Evolutionary conservation across 2,329 filamentous ascomycete genomes (phyloP).

Genomic region (Botryotinia convoluta): DNA sequence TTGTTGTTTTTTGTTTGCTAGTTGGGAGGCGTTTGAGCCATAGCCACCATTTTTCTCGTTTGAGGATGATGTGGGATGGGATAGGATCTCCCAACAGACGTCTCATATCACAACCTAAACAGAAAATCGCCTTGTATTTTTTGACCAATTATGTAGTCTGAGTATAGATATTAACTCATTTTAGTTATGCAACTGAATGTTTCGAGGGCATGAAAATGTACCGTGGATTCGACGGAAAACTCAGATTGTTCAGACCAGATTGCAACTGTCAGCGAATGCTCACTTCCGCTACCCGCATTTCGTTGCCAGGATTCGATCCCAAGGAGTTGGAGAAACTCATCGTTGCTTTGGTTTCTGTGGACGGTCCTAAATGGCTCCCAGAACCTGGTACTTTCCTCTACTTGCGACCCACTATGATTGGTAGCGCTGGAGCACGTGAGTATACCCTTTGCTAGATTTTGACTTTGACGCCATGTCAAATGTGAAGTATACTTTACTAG

Average conservation of each 20-base stretch:
- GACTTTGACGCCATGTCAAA: not conserved
- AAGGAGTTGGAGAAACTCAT: conserved; percentile 72
- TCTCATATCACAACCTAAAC: not conserved
- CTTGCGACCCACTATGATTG: conserved; percentile 77
- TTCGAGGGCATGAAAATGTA: conserved; percentile 87
- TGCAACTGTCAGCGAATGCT: conserved; percentile 52
- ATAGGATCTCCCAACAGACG: not conserved
- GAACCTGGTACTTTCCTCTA: conserved; percentile 73
- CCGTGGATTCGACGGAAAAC: conserved; percentile 65
- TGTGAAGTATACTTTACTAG: not conserved
- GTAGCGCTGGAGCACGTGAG: conserved; percentile 63
- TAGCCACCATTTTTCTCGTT: not conserved
- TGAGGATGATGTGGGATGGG: not conserved
- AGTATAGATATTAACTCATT: not conserved
- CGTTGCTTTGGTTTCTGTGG: conserved; percentile 65
- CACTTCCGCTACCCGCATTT: conserved; percentile 62
- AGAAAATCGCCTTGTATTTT: not conserved
- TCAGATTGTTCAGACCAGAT: conserved; percentile 62
- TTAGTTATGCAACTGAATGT: conserved; percentile 76
- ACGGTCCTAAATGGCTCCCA: conserved; percentile 78
- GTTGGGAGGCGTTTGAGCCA: not conserved
- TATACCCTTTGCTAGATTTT: not conserved
- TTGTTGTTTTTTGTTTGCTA: not conserved
- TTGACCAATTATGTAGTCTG: not conserved
- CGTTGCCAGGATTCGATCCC: conserved; percentile 71